Conservation (phyloP, 257 asterid genomes). For the Solanum chiquidenum region DNA sequence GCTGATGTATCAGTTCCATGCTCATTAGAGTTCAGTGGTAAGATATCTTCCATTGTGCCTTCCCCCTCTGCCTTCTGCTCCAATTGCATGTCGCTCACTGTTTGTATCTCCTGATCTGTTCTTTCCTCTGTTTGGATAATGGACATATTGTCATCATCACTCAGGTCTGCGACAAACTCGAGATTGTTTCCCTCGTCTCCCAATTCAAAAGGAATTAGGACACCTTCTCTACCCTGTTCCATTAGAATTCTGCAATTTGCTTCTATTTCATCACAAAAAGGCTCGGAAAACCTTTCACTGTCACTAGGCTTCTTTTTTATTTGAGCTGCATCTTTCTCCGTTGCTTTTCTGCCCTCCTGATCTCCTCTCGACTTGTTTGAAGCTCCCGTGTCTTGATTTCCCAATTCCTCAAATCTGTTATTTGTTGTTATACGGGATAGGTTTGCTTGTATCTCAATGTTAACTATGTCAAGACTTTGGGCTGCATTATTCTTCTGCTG, state of each 20-base stretch:
- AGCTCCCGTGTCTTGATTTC: background rate
- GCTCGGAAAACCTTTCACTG: too few relatives aligned
- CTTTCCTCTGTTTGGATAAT: background rate
- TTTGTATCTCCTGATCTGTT: background rate
- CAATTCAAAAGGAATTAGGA: too few relatives aligned
- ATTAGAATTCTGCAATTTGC: too few relatives aligned
- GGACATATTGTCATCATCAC: background rate
- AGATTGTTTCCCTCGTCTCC: too few relatives aligned
- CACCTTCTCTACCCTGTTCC: too few relatives aligned
- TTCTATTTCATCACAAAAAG: too few relatives aligned
- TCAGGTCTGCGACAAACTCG: too few relatives aligned
- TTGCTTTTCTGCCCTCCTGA: background rate
- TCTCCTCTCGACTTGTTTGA: background rate
- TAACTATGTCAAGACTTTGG: background rate
- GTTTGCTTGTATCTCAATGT: background rate
- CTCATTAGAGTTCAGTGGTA: background rate
- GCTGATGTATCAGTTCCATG: background rate
- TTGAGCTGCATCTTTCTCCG: background rate
- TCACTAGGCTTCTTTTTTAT: too few relatives aligned
- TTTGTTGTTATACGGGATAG: background rate
- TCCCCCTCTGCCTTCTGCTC: background rate
- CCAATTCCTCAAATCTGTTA: background rate
- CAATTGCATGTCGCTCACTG: too few relatives aligned
- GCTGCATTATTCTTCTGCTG: background rate
- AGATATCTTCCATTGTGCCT: background rate